Conservation (phyloP, 768 basidiomycete species). For the Jaapia argillacea region DNA sequence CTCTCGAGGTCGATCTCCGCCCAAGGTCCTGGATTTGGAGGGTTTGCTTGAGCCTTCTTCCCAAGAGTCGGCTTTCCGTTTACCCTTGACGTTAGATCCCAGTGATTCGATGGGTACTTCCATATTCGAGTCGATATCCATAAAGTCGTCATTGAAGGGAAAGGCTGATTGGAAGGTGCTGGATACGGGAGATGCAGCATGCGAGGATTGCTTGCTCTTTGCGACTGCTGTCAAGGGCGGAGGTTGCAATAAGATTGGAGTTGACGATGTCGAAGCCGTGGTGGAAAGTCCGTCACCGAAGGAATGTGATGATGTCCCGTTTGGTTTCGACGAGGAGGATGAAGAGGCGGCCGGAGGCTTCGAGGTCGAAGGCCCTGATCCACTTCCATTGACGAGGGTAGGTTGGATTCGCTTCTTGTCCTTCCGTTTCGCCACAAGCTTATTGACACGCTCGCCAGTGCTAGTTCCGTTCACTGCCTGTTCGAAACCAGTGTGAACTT, state of each 20-base stretch:
- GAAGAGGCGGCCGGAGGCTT: conserved; percentile 3
- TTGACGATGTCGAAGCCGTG: not conserved
- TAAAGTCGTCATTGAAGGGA: conserved; percentile 24
- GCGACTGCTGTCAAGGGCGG: not conserved
- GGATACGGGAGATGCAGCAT: not conserved
- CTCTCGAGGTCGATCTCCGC: conserved; percentile 52
- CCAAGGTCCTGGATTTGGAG: conserved; percentile 46
- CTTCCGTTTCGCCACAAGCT: conserved; percentile 65
- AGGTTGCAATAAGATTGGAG: not conserved
- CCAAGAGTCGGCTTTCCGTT: conserved; percentile 42
- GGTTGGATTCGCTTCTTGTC: conserved; percentile 42
- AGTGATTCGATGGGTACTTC: conserved; percentile 37
- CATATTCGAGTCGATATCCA: conserved; percentile 26
- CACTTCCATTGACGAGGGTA: no score
- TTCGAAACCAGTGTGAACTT: conserved; percentile 29
- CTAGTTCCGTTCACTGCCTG: conserved; percentile 21
- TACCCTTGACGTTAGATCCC: conserved; percentile 23
- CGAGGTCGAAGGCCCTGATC: conserved; percentile 1
- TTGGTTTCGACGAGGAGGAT: not conserved
- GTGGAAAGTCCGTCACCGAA: conserved; percentile 6
- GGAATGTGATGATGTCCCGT: conserved; percentile 1
- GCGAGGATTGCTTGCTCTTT: not conserved
- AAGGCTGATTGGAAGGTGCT: not conserved
- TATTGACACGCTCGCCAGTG: conserved; percentile 55
- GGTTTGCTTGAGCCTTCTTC: conserved; percentile 22